These are phyloP conservation scores for Psilocybe subaeruginosa DNA, from an alignment of 768 basidiomycete genomes.

Conservation along the genomic window DNA sequence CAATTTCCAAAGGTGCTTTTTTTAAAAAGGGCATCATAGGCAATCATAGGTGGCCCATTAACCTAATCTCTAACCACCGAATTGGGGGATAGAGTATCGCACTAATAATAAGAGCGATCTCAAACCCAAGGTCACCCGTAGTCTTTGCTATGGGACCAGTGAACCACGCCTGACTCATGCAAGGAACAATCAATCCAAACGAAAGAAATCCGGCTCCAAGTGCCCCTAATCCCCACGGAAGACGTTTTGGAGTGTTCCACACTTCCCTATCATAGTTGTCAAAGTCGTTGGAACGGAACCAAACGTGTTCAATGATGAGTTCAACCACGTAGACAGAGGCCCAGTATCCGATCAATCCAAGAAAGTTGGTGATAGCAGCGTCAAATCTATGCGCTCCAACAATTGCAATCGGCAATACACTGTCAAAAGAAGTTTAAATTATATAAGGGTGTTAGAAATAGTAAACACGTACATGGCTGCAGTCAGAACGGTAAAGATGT, in stretches of 20 bases:
- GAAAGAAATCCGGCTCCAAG: slow-evolving; percentile 54
- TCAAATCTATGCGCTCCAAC: slow-evolving; percentile 76
- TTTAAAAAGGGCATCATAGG: no score
- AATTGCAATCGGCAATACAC: slow-evolving; percentile 70
- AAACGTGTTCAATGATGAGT: slow-evolving; percentile 66
- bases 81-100: slow-evolving; percentile 63
- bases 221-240: slow-evolving; percentile 76
- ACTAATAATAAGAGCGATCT: slow-evolving; percentile 64
- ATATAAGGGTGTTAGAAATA: neutral
- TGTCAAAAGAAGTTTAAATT: neutral
- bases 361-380: slow-evolving; percentile 67
- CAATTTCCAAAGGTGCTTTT: no score
- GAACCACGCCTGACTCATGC: slow-evolving; percentile 82
- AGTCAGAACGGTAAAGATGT: slow-evolving; percentile 70
- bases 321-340: slow-evolving; percentile 58
- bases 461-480: slow-evolving; percentile 60
- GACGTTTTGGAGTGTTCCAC: slow-evolving; percentile 59
- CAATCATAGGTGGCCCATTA: slow-evolving; percentile 14
- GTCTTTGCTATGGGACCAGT: slow-evolving; percentile 69
- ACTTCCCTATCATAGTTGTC: slow-evolving; percentile 49
- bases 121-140: slow-evolving; percentile 86
- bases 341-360: slow-evolving; percentile 76
- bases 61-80: slow-evolving; percentile 49
- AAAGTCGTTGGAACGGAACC: slow-evolving; percentile 60
- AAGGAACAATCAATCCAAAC: slow-evolving; percentile 64